Percentiles rank a stretch among this genome's conserved stretches.
Conservation (phyloP, 148 eudicot species). For the Rhododendron molle region DNA sequence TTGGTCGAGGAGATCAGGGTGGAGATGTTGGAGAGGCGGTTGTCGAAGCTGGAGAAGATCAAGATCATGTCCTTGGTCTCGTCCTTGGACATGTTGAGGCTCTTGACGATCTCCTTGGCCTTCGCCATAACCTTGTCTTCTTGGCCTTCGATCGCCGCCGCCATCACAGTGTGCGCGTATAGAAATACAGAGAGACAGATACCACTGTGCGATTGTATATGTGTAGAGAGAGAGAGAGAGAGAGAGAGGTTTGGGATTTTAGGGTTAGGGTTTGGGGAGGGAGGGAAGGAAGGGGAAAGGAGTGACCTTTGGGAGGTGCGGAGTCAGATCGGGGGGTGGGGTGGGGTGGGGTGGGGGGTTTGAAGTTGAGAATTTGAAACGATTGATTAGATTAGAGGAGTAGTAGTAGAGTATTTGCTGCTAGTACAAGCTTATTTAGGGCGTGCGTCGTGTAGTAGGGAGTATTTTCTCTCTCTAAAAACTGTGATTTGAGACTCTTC, state of each 20-base stretch:
- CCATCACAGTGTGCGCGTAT: slow-evolving; percentile 18
- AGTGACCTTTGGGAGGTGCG: not conserved
- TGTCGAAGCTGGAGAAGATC: slow-evolving; percentile 74
- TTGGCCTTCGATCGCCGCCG: slow-evolving; percentile 56
- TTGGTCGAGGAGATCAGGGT: slow-evolving; percentile 15
- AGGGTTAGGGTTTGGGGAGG: not conserved
- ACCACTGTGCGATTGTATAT: not conserved
- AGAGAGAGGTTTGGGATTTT: not conserved
- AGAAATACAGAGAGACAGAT: not conserved
- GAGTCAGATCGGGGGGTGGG: not conserved
- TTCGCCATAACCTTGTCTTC: slow-evolving; percentile 81
- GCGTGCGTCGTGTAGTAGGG: not conserved
- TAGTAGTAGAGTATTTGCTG: no score
- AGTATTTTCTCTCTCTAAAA: not conserved
- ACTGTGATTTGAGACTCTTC: not conserved
- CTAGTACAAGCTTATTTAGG: no score
- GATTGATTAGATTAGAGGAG: no score
- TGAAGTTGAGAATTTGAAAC: not conserved
- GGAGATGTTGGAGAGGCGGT: slow-evolving; percentile 69
- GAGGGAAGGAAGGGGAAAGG: not conserved
- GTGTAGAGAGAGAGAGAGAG: not conserved
- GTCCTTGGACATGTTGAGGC: slow-evolving; percentile 53
- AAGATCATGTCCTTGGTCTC: slow-evolving; percentile 79
- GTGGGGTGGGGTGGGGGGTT: no score
- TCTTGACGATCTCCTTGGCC: slow-evolving; percentile 78